Evolutionary conservation across 495 filamentous ascomycete genomes (phyloP), one percentile per base, ranked within the genome.

Genomic region (Aspergillus nidulans): DNA sequence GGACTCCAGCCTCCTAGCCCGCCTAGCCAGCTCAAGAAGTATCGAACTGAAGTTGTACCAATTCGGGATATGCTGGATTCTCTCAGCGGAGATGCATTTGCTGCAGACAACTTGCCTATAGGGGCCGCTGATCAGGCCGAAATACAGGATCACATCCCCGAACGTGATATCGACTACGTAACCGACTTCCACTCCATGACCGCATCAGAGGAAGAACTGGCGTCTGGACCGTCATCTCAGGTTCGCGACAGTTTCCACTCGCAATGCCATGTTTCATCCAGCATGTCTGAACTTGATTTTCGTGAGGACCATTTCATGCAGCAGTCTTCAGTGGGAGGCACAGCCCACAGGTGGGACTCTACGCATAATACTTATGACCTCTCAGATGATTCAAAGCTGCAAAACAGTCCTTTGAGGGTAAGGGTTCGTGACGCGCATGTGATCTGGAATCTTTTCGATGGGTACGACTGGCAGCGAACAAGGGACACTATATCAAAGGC

Each of bases 381-480:
- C 10, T 71, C 76, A 8, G 84, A 87, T 54, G 80, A 85, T 30
- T 65, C 71, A 9, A 86, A 85, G 56, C 67, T 85, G n/a, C 77
- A 75, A 25, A 70, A 75, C 45, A 89, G 85, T 58, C 92, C 94
- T 13, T 74, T 97, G 20, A 83, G 84, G 55, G 75, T 97, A 8
- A 81, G 83, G 28, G 78, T 97, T 15, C 84, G 89, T 4, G 91
- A 96, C 67, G 84, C 95, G 13, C 89, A 97, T 66, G 74, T 96
- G 43, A 95, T 97, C 57, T 99, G 95, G 95, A 96, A 99, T 66
- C 75, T 99, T 1, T 96, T 91, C 66, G 95, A 99, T 71, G 95
- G 95, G 6, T 99, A 95, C 65, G 95, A 99, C 69, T 99, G 95
- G 95, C 83, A 84, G 60, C 76, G 81, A 25, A 97, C 94, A 0